Percentiles rank a stretch among this genome's conserved stretches.
Evolutionary conservation across 805 yeast genomes (phyloP).

Genomic region (Ogataea angusta): DNA sequence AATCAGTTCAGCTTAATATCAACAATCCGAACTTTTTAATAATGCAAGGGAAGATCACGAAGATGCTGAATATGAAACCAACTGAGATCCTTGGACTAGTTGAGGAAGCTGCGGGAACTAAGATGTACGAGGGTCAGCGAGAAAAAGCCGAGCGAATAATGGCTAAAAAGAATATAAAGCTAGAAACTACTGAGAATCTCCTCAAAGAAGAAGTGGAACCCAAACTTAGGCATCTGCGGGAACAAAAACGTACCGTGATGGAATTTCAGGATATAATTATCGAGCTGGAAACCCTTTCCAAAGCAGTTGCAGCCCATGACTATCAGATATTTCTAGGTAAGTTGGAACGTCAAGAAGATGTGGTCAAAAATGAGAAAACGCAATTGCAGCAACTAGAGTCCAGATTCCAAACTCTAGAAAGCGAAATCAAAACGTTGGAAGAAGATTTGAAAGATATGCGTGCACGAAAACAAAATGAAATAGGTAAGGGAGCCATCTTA

Average conservation of each 20-base stretch:
- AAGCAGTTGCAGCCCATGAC: constrained; percentile 76
- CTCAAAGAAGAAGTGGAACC: constrained; percentile 91
- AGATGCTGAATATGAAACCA: constrained; percentile 95
- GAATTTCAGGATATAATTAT: constrained; percentile 85
- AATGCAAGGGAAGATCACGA: constrained; percentile 98
- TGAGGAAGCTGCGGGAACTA: constrained; percentile 98
- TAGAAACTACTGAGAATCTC: constrained; percentile 69
- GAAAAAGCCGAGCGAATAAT: constrained; percentile 90
- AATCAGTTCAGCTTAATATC: constrained; percentile 91
- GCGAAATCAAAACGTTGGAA: constrained; percentile 57
- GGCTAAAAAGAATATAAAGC: constrained; percentile 83
- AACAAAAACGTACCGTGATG: constrained; percentile 75
- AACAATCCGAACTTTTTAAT: constrained; percentile 95
- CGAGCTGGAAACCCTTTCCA: constrained; percentile 70
- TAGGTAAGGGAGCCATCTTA: constrained; percentile 56
- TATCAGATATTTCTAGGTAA: constrained; percentile 43
- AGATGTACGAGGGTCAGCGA: constrained; percentile 90
- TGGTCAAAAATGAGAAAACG: constrained; percentile 40
- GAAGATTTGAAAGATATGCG: constrained; percentile 58
- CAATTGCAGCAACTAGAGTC: constrained; percentile 40
- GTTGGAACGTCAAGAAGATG: constrained; percentile 42
- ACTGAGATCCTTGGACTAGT: constrained; percentile 82
- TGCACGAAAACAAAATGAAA: constrained; percentile 51
- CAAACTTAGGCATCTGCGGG: constrained; percentile 72
- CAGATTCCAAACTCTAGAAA: constrained; percentile 43